A percentile compares a stretch with the other conserved stretches of the same genome.
phyloP scores from a whole-genome alignment of 257 asterid genomes.

The Handroanthus guayacan region DNA sequence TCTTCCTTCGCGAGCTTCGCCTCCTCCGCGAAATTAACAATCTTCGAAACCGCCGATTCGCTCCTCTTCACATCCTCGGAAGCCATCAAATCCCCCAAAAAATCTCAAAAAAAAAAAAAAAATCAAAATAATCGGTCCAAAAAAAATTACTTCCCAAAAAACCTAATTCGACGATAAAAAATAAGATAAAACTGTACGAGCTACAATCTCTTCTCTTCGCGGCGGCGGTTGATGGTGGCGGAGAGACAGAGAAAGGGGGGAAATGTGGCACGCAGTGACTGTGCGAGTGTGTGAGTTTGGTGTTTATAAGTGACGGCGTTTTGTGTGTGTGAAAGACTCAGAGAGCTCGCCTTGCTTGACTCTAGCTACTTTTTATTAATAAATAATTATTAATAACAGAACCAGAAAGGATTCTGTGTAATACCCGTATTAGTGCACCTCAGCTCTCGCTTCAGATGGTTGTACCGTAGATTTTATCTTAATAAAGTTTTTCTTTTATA shows the following conservation, averaged over 20 bases:
- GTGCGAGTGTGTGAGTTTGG: constrained; percentile 34
- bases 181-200: constrained; percentile 17
- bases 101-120: not conserved
- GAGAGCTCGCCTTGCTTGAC: constrained; percentile 20
- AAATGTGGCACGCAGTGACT: constrained; percentile 41
- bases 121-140: not conserved
- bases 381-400: not conserved
- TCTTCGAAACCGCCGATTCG: constrained; percentile 90
- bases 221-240: constrained; percentile 31
- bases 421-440: not conserved
- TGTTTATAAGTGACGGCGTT: constrained; percentile 49
- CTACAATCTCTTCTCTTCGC: constrained; percentile 15
- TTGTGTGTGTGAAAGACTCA: not conserved
- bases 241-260: constrained; percentile 28
- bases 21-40: constrained; percentile 93
- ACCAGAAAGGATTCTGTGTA: not conserved
- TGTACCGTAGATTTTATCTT: not conserved
- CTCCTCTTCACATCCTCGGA: constrained; percentile 94
- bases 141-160: not conserved
- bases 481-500: not conserved
- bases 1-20: constrained; percentile 93
- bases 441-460: constrained; percentile 32
- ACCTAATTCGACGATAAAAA: constrained; percentile 40
- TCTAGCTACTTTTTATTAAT: constrained; percentile 37
- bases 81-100: constrained; percentile 63